These are phyloP conservation scores for Rhypophila decipiens DNA, from an alignment of 495 filamentous ascomycete genomes.

Conservation along the genomic window DNA sequence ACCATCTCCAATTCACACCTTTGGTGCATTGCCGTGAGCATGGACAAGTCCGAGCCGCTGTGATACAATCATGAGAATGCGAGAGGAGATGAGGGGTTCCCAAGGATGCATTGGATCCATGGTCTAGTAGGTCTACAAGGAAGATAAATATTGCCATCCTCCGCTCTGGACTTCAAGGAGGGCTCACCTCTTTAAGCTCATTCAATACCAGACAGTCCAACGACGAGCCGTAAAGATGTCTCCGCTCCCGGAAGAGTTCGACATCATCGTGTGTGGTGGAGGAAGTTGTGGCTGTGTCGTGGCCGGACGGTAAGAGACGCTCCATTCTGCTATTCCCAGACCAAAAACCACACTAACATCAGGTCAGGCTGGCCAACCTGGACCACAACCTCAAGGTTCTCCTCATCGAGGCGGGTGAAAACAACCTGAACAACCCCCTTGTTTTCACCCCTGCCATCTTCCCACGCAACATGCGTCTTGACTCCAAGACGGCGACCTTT, in stretches of 20 bases:
- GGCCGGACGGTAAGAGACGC: conserved; percentile 49
- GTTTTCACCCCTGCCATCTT: conserved; percentile 75
- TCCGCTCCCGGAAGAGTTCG: conserved; percentile 61
- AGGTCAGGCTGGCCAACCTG: conserved; percentile 62
- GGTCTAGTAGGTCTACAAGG: not conserved
- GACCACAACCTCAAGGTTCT: conserved; percentile 76
- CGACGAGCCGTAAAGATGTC: conserved; percentile 22
- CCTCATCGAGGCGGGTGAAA: conserved; percentile 73
- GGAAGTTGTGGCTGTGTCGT: conserved; percentile 67
- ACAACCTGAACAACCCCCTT: conserved; percentile 79
- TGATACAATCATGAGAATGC: not conserved
- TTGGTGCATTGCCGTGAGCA: conserved; percentile 5
- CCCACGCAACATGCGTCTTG: conserved; percentile 49
- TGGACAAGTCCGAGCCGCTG: not conserved
- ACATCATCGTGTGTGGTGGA: conserved; percentile 79
- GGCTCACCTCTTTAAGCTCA: not conserved
- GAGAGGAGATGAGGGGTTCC: conserved; percentile 18
- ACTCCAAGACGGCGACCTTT: conserved; percentile 81
- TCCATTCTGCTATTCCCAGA: too few species aligned
- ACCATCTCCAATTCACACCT: not conserved
- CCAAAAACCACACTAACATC: too few species aligned
- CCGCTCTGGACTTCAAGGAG: not conserved
- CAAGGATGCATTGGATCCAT: conserved; percentile 16
- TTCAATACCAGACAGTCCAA: not conserved
- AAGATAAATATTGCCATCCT: not conserved